Evolutionary conservation across 345 rosid species (phyloP).

Genomic region (Pugionium dolabratum): DNA sequence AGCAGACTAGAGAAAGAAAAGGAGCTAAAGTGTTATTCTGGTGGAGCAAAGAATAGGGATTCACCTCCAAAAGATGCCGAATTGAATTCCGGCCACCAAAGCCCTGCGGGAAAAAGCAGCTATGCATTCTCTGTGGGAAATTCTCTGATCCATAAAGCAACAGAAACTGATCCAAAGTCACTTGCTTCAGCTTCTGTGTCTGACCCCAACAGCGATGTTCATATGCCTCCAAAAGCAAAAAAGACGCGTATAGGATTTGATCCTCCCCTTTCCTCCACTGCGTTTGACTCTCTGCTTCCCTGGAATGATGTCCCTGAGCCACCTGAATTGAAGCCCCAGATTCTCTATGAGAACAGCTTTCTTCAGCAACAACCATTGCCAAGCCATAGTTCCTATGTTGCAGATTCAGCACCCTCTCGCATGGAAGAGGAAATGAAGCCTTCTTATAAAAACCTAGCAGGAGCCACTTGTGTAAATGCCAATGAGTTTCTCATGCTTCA

Average conservation of each 20-base stretch:
- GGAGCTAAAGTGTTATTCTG: constrained; percentile 48
- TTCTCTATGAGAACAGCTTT: constrained; percentile 50
- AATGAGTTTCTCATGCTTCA: constrained; percentile 41
- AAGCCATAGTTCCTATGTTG: constrained; percentile 29
- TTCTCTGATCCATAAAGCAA: constrained; percentile 44
- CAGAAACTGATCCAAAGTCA: constrained; percentile 49
- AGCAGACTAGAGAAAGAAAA: constrained; percentile 75
- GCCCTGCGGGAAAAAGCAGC: constrained; percentile 43
- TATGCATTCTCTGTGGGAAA: constrained; percentile 45
- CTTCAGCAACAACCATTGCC: constrained; percentile 46
- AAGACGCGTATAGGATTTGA: constrained; percentile 49
- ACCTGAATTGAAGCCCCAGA: constrained; percentile 48
- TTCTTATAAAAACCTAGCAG: constrained; percentile 39
- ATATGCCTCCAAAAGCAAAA: constrained; percentile 40
- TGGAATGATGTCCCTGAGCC: constrained; percentile 61
- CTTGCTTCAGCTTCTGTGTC: constrained; percentile 45
- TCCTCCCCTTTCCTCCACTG: constrained; percentile 43
- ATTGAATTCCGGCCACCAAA: constrained; percentile 46
- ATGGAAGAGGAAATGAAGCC: constrained; percentile 46
- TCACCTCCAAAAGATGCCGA: constrained; percentile 47
- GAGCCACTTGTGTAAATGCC: constrained; percentile 36
- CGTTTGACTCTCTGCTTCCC: constrained; percentile 48
- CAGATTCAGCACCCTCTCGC: constrained; percentile 36
- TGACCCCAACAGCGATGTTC: constrained; percentile 47
- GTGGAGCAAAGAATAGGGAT: constrained; percentile 63